Conservation (phyloP, 352 stramenopile species). For the Poterioochromonas sp. region DNA sequence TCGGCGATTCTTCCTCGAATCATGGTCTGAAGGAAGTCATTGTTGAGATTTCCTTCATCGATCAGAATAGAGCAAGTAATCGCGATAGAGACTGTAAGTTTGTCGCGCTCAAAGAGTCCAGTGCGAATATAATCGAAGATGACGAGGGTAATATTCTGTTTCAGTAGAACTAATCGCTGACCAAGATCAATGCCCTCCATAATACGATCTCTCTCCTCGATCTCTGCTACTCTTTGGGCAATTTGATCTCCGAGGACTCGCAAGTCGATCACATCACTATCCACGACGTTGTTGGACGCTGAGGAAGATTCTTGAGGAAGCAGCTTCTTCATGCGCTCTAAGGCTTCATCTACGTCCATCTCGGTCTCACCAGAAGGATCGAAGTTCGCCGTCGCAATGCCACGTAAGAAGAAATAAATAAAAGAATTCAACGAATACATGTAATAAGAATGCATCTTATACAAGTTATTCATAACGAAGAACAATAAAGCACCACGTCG, state of each 20-base stretch:
- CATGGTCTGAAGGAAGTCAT: conserved; percentile 65
- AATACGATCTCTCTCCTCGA: conserved; percentile 55
- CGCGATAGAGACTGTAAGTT: conserved; percentile 78
- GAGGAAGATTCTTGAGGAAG: conserved; percentile 44
- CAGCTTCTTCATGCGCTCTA: conserved; percentile 49
- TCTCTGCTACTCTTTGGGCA: conserved; percentile 49
- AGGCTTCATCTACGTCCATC: conserved; percentile 63
- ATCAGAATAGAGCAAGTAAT: conserved; percentile 76
- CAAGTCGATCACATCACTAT: conserved; percentile 32
- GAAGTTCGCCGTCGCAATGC: conserved; percentile 62
- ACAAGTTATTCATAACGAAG: conserved; percentile 84
- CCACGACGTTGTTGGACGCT: conserved; percentile 34
- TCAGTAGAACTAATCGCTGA: conserved; percentile 50
- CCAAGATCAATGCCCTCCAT: conserved; percentile 52
- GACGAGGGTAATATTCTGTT: conserved; percentile 59
- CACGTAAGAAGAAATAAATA: conserved; percentile 81
- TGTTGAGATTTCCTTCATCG: conserved; percentile 60
- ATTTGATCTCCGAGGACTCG: conserved; percentile 10
- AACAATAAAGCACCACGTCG: conserved; percentile 73
- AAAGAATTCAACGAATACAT: conserved; percentile 86
- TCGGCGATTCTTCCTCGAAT: conserved; percentile 64
- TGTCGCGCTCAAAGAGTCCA: conserved; percentile 78
- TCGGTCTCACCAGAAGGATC: conserved; percentile 63
- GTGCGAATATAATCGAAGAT: conserved; percentile 83
- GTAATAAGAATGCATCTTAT: conserved; percentile 85